Percentiles rank a stretch among this genome's conserved stretches.
Conservation (phyloP, 768 basidiomycete genomes). For the Mycena polygramma region DNA sequence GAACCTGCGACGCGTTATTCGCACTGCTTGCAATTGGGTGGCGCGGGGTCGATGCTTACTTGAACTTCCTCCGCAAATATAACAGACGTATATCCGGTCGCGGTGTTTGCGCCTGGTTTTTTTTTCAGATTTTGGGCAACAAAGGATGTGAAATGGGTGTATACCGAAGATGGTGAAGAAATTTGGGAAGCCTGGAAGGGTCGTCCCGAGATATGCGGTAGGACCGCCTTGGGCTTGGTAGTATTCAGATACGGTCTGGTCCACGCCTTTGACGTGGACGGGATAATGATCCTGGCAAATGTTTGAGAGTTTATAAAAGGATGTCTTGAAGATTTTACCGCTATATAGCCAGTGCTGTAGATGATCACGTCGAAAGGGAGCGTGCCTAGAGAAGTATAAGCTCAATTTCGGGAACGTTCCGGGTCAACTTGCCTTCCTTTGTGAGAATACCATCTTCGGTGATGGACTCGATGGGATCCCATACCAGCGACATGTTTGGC, state of each 20-base stretch:
- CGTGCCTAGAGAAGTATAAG: conserved; percentile 31
- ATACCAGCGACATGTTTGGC: conserved; percentile 66
- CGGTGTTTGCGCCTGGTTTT: conserved; percentile 57
- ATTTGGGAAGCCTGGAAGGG: conserved; percentile 61
- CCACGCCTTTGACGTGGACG: conserved; percentile 44
- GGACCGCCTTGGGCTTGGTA: conserved; percentile 55
- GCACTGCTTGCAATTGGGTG: background rate
- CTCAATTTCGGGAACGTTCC: conserved; percentile 41
- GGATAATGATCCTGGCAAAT: conserved; percentile 50
- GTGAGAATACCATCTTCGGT: conserved; percentile 64
- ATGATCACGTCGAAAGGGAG: conserved; percentile 46
- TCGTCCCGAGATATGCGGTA: conserved; percentile 59
- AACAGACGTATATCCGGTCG: conserved; percentile 37
- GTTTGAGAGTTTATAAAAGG: background rate
- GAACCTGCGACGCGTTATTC: conserved; percentile 44
- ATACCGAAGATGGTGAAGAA: conserved; percentile 56
- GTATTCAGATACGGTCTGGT: conserved; percentile 55
- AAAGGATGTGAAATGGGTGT: conserved; percentile 5
- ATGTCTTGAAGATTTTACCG: background rate
- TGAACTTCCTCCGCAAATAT: too few relatives aligned
- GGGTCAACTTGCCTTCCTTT: conserved; percentile 44
- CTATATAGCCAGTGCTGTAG: conserved; percentile 11
- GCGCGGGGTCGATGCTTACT: too few relatives aligned
- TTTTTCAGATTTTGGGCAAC: conserved; percentile 20
- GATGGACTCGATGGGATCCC: conserved; percentile 62